Base-by-base conservation (phyloP, 768 basidiomycete species). In the Tricholoma matsutake region DNA sequence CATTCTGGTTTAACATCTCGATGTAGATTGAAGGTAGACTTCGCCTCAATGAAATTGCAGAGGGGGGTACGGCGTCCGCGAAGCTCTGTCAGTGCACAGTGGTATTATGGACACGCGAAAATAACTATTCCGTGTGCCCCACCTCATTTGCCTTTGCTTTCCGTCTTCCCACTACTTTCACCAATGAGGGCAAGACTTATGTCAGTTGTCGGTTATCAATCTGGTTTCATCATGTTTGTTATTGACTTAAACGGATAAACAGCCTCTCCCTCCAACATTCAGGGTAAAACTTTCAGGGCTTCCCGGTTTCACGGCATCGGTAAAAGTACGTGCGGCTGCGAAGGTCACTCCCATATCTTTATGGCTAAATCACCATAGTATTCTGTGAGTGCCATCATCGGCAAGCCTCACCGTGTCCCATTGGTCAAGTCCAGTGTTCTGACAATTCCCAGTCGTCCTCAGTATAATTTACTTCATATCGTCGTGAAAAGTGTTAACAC, bases 221-320 rank as follows among this genome's bases (percentile, higher is more conserved):
- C 3, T 25, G 22, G 34, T 4, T 37, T 61, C 22, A 25, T 61
- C 22, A 25, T 25, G 22, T 25, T 25, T 14, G 18, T 29, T 67
- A 43, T 31, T 57, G 51, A 61, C 41, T 34, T 49, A n/a, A n/a
- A n/a, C n/a, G 57, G 11, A 45, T 25, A 51, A 59, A 32, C 58
- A 91, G 89, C 78, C 84, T 47, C 76, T 92, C 22, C 90, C 90
- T 20, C 91, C 90, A 0, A 88, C 84, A 11, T 87, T 85, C 62
- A 78, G 84, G 59, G 84, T 87, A 14, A 87, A 86, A 63, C 75
- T 92, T 16, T 81, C 83, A 11, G 89, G 89, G 3, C 70, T 91
- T 6, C 90, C 90, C 9, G 91, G 90, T 1, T 91, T 92, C 67
- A 76, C 78, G 14, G 88, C 90, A 13, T 81, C 72, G 6, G 83